Conservation (phyloP, 2,329 filamentous ascomycete genomes). For the Colletotrichum endophyticum region DNA sequence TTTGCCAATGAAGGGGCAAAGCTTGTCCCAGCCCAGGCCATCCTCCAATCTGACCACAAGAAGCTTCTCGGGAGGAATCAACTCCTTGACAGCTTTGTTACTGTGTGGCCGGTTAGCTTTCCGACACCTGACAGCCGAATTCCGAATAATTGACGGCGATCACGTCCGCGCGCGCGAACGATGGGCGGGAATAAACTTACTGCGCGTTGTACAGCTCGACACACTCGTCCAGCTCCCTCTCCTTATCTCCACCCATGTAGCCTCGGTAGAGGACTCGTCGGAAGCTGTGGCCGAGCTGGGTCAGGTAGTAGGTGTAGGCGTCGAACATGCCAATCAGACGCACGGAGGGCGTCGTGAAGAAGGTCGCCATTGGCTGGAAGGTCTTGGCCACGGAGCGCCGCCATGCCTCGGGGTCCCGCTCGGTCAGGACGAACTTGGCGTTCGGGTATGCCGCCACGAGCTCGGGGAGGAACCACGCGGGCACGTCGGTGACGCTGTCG, state of each 20-base stretch:
- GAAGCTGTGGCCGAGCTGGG: background rate
- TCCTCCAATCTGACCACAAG: constrained; percentile 34
- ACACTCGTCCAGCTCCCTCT: background rate
- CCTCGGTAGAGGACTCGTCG: background rate
- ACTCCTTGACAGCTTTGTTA: constrained; percentile 25
- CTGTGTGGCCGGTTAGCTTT: constrained; percentile 13
- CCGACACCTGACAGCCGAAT: background rate
- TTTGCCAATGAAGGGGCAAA: constrained; percentile 35
- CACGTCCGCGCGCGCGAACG: background rate
- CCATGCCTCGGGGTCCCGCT: constrained; percentile 37
- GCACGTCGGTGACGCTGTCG: constrained; percentile 26
- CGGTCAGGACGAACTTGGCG: constrained; percentile 38
- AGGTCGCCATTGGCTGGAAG: background rate
- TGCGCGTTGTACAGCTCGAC: background rate
- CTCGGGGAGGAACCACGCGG: constrained; percentile 33
- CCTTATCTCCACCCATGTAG: background rate
- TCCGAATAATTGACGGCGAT: background rate
- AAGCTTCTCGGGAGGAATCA: constrained; percentile 30
- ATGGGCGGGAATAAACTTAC: background rate
- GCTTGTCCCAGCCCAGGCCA: constrained; percentile 38
- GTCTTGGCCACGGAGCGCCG: constrained; percentile 31
- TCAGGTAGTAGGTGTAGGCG: constrained; percentile 1
- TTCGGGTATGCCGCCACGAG: constrained; percentile 34
- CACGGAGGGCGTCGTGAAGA: background rate
- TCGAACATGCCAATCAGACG: background rate